Conservation (phyloP, 257 asterid genomes). For the Solanum peruvianum region DNA sequence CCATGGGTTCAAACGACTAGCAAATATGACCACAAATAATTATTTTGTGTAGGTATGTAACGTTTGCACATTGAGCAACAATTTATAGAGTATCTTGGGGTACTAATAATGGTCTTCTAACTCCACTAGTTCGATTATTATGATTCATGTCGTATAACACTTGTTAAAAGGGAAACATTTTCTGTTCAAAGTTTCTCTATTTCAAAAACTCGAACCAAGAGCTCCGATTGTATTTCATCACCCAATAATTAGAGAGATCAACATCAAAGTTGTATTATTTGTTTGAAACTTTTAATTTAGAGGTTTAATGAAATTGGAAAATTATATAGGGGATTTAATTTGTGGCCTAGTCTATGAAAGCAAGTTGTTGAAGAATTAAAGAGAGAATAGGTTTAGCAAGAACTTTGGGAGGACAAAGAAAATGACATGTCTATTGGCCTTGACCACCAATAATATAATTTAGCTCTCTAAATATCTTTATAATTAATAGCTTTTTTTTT, state of each 20-base stretch:
- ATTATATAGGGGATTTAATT: neutral
- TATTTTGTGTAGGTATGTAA: neutral
- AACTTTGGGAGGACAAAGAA: neutral
- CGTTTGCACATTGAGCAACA: neutral
- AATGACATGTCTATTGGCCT: neutral
- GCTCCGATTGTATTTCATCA: neutral
- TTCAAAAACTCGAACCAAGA: neutral
- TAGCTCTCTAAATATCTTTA: neutral
- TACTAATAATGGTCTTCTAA: neutral
- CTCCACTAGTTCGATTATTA: neutral
- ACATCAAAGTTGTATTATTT: neutral
- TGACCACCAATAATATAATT: slow-evolving; percentile 17
- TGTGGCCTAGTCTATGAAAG: neutral
- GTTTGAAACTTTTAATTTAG: neutral
- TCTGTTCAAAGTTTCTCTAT: neutral
- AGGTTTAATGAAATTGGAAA: neutral
- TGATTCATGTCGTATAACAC: neutral
- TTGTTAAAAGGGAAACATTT: neutral
- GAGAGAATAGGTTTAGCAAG: neutral
- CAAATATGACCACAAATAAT: neutral
- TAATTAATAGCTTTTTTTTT: neutral
- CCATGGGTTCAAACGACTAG: neutral
- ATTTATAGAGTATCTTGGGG: neutral
- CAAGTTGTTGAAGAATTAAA: slow-evolving; percentile 8
- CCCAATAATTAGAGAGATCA: neutral